phyloP scores from a whole-genome alignment of 2,329 filamentous ascomycete species.

The Pseudogymnoascus sp. region DNA sequence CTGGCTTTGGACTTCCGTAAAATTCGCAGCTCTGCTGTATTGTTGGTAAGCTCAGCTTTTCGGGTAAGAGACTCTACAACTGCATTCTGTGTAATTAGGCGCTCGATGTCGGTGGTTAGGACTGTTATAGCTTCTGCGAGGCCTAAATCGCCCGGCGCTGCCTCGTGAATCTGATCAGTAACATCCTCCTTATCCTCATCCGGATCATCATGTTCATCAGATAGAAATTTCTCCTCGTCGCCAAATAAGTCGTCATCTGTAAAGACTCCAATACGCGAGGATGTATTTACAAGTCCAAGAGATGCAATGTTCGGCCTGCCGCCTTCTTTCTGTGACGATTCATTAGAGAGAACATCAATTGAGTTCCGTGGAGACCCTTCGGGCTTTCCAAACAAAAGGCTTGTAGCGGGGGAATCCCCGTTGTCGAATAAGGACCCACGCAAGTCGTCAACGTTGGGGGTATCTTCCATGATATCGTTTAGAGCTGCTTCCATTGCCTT shows the following conservation, averaged over 20 bases:
- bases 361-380: constrained; percentile 54
- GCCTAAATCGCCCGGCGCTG: constrained; percentile 86
- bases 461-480: constrained; percentile 82
- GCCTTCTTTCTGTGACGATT: constrained; percentile 35
- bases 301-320: constrained; percentile 84
- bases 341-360: constrained; percentile 44
- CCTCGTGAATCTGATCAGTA: constrained; percentile 82
- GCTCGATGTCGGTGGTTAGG: constrained; percentile 84
- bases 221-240: constrained; percentile 75
- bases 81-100: constrained; percentile 75
- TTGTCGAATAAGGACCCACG: constrained; percentile 58
- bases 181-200: constrained; percentile 48
- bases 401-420: constrained; percentile 41
- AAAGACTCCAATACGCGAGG: constrained; percentile 85
- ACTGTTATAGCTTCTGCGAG: constrained; percentile 85
- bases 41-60: constrained; percentile 96
- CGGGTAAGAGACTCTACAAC: constrained; percentile 85
- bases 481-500: constrained; percentile 88
- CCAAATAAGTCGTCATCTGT: constrained; percentile 87
- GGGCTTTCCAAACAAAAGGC: constrained; percentile 43
- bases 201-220: constrained; percentile 74
- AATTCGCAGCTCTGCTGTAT: constrained; percentile 85
- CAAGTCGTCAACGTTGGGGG: constrained; percentile 57
- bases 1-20: constrained; percentile 90
- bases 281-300: constrained; percentile 78